Evolutionary conservation across 257 asterid species (phyloP).

Genomic region (Primulina huaijiensis): DNA sequence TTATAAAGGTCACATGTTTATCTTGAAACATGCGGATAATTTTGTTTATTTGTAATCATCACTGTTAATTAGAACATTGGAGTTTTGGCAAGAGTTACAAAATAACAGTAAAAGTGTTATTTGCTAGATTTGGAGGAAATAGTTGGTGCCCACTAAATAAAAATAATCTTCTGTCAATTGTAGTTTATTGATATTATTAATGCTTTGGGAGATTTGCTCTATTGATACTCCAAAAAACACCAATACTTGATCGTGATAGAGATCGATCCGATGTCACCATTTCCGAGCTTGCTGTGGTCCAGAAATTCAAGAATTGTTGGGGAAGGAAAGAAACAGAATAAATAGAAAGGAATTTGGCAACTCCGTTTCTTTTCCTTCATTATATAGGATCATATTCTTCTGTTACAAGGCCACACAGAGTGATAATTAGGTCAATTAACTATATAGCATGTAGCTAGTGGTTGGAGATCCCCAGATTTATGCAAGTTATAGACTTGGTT

Average conservation of each 20-base stretch:
- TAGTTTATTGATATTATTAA: not conserved
- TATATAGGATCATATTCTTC: not conserved
- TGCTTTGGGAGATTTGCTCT: slow-evolving; percentile 2
- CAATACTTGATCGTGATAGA: not conserved
- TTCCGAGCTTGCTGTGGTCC: not conserved
- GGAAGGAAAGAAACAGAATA: not conserved
- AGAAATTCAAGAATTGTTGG: not conserved
- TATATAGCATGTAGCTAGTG: not conserved
- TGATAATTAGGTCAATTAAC: not conserved
- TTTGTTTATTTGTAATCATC: not conserved
- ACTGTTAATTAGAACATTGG: not conserved
- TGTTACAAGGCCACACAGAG: not conserved
- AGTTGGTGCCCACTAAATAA: not conserved
- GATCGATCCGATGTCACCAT: not conserved
- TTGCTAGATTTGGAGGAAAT: slow-evolving; percentile 1
- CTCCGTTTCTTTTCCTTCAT: not conserved
- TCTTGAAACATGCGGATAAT: not conserved
- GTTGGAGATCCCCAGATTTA: slow-evolving; percentile 1
- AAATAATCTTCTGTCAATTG: slow-evolving; percentile 4
- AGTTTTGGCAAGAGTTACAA: not conserved
- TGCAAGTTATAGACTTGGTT: slow-evolving; percentile 15
- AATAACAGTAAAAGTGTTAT: not conserved
- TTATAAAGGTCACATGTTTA: not conserved
- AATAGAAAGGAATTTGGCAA: not conserved
- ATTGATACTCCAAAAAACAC: not conserved